phyloP scores from a whole-genome alignment of 306 rosid genomes.

The Citrullus colocynthis region DNA sequence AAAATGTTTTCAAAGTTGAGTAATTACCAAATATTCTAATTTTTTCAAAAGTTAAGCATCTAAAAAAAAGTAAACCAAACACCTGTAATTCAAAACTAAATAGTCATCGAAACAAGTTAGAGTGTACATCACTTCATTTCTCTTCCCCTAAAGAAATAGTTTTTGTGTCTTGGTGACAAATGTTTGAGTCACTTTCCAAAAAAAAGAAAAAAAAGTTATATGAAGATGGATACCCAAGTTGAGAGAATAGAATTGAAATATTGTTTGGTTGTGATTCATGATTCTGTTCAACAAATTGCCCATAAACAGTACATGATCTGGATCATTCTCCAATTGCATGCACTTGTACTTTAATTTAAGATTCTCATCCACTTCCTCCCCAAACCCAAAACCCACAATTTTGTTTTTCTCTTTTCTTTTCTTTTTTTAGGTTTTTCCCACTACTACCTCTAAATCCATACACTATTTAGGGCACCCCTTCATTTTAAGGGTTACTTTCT shows the following conservation, averaged over 20 bases:
- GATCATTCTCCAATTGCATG: not conserved
- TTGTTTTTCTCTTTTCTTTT: not conserved
- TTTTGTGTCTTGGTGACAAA: not conserved
- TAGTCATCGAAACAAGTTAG: too few species aligned
- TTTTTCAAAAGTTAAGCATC: too few species aligned
- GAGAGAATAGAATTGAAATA: not conserved
- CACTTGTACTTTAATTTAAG: not conserved
- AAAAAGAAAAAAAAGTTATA: not conserved
- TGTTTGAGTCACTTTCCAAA: not conserved
- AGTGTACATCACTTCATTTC: not conserved
- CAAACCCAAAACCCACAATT: not conserved
- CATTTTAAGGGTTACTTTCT: not conserved
- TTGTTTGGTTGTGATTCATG: not conserved
- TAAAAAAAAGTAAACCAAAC: too few species aligned
- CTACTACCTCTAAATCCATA: not conserved
- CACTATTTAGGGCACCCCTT: not conserved
- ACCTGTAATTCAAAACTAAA: too few species aligned
- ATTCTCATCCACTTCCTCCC: not conserved
- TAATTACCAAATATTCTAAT: not conserved
- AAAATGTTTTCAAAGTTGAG: too few species aligned
- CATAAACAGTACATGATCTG: not conserved
- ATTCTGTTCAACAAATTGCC: not conserved
- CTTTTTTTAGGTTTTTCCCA: not conserved
- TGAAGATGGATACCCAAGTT: not conserved
- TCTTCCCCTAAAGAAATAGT: not conserved